Evolutionary conservation across 345 rosid species (phyloP), one percentile per base, ranked within the genome.

Genomic region (Geranium brycei): DNA sequence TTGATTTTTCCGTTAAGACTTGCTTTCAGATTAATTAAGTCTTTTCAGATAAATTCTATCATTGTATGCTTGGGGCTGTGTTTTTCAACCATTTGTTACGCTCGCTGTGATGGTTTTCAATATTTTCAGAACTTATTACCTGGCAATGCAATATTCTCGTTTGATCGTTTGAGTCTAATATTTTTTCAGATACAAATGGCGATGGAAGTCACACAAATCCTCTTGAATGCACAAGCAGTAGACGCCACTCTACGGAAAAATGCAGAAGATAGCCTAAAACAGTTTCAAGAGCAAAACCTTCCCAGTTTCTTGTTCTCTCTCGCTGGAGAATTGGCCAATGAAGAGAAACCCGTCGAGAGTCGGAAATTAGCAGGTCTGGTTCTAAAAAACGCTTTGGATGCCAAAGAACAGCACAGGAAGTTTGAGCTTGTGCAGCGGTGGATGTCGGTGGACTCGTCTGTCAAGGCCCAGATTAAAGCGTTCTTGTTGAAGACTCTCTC

Each of bases 171-270:
- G 30, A 31, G 31, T 58, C 14, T 32, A 35, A 17, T 51, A 31
- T 31, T 41, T 4, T 18, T 19, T 13, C 51, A 38, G 19, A 47
- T 56, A 59, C 62, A 53, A 57, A 66, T 62, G 70, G 71, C 70
- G 19, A 73, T 74, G 78, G 83, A 76, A 64, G 76, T 79, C 57
- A 79, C 83, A n/a, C 78, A 79, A 69, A 72, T 79, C 67, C 83
- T 79, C 59, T 69, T 79, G 66, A 79, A 79, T 69, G 83, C 83
- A 47, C 83, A 79, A 69, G 68, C 83, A n/a, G 76, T 79, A 7
- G 83, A 79, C 64, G 80, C 78, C 17, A 66, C 66, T 69, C 72
- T 79, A 11, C 78, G 80, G 17, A 73, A 79, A 71, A 74, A 73
- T 69, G 83, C 83, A 0, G 83, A 79, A 41, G 83, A 79, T 14